Evolutionary conservation across 805 yeast species (phyloP), one percentile per base, ranked within the genome.

Genomic region (Suhomyces canberraensis): DNA sequence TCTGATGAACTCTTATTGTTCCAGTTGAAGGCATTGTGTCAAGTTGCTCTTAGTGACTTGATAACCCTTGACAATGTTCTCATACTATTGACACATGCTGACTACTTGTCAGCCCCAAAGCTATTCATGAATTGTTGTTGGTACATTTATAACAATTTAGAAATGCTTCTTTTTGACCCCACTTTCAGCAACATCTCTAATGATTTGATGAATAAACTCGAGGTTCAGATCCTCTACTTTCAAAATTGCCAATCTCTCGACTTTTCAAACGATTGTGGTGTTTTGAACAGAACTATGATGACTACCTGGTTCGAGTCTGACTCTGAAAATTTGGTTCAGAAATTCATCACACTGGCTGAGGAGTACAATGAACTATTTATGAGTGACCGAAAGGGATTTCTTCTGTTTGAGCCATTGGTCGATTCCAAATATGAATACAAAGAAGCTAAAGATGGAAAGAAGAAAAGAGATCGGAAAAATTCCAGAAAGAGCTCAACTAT

Each of bases 91-190:
- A 60, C 70, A 9, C 79, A 79, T 48, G 72, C 95, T 0, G 70
- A 70, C 31, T 48, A 60, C 14, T 60, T 71, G 31, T 57, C 71
- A 15, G 84, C 88, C 5, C 54, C 59, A 9, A 75, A 80, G 45
- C 56, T 89, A 25, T 67, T 78, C 41, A 67, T 70, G 33, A 73
- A 76, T 36, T 77, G 95, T 51, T 61, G 81, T 17, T 80, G 87
- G 81, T 84, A 75, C 46, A 66, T 86, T 9, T 78, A 75, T 45
- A 70, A 75, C 44, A 86, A 87, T 52, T 60, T 84, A 37, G 88
- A 80, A 20, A 51, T 77, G 3, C 49, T 85, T 11, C 60, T 88
- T 22, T 73, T 78, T 36, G 81, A 79, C 37, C 41, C 53, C 2
- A 29, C 52, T 6, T 48, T 64, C 33, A 40, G 47, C 17, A 63